Evolutionary conservation across 2,329 filamentous ascomycete genomes (phyloP).

Genomic region (Xylariaceae sp.): DNA sequence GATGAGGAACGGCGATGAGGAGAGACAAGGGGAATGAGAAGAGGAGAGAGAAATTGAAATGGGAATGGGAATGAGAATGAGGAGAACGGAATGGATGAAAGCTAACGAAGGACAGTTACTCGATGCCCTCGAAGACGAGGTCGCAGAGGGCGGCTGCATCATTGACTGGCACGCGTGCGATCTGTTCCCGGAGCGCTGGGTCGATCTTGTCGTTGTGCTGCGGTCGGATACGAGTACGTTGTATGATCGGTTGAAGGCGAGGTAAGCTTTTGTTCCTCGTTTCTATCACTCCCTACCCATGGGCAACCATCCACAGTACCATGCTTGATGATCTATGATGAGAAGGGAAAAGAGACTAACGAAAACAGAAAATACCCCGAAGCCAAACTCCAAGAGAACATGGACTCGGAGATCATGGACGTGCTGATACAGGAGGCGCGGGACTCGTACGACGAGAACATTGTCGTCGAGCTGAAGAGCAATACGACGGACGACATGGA

Average conservation of each 20-base stretch:
- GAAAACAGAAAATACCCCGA: slow-evolving; percentile 67
- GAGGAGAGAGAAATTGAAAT: not conserved
- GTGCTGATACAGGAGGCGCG: slow-evolving; percentile 85
- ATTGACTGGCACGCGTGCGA: slow-evolving; percentile 99
- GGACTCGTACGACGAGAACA: slow-evolving; percentile 78
- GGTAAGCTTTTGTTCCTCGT: slow-evolving; percentile 42
- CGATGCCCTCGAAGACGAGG: slow-evolving; percentile 80
- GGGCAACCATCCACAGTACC: no score
- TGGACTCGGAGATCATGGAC: slow-evolving; percentile 97
- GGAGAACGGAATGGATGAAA: no score
- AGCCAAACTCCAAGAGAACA: slow-evolving; percentile 87
- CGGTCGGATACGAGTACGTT: slow-evolving; percentile 73
- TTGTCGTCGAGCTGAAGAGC: slow-evolving; percentile 84
- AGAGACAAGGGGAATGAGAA: no score
- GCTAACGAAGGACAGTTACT: slow-evolving; percentile 55
- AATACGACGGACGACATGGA: slow-evolving; percentile 82
- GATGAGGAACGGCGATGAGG: no score
- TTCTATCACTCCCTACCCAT: not conserved
- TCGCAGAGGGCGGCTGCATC: slow-evolving; percentile 73
- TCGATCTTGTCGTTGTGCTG: slow-evolving; percentile 90
- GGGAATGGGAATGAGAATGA: no score
- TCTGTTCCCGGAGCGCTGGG: slow-evolving; percentile 85
- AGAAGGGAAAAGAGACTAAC: no score
- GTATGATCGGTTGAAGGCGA: slow-evolving; percentile 74
- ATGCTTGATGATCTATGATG: no score